Evolutionary conservation across 1,284 basidiomycete species (phyloP), one percentile per base, ranked within the genome.

Genomic region (Fomitopsis palustris): DNA sequence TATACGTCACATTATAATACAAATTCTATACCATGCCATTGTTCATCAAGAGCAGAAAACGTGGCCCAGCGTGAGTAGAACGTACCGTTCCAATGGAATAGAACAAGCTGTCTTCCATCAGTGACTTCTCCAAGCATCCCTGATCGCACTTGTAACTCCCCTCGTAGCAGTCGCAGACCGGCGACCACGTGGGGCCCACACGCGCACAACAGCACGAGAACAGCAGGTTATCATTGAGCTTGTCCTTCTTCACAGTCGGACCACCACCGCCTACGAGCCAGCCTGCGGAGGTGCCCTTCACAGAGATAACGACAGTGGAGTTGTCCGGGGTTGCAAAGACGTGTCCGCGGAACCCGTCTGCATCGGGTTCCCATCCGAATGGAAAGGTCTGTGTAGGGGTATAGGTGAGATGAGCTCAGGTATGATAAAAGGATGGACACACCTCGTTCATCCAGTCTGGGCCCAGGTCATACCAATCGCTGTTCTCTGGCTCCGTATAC

Each of bases 121-220:
- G 75, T 9, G 93, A 84, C 23, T 84, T 75, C 71, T 95, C 92
- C 47, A 98, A 66, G 70, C 96, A 99, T 14, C 84, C 79, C 68
- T 89, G 82, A 65, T 93, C 86, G 73, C 96, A 99, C 68, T 88
- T 88, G 78, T 87, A 88, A 4, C 85, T 83, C 19, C 90, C 87
- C 4, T 86, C 79, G 74, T 91, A 92, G 74, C 96, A 99, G 60
- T 87, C 92, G 72, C 97, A 99, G 3, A 98, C 96, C 0, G 95
- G 85, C 38, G 88, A 86, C 96, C 96, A 99, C 4, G 92, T 89
- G 82, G 93, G 96, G 66, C 93, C 93, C 27, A 99, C 87, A 29
- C 87, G 81, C 0, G 96, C 96, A 72, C 96, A 99, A 75, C 96
- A 99, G 76, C 96, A 99, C 47, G 95, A 90, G 75, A 98, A 99